Conservation (phyloP, 768 basidiomycete genomes). For the Galerina sulciceps region DNA sequence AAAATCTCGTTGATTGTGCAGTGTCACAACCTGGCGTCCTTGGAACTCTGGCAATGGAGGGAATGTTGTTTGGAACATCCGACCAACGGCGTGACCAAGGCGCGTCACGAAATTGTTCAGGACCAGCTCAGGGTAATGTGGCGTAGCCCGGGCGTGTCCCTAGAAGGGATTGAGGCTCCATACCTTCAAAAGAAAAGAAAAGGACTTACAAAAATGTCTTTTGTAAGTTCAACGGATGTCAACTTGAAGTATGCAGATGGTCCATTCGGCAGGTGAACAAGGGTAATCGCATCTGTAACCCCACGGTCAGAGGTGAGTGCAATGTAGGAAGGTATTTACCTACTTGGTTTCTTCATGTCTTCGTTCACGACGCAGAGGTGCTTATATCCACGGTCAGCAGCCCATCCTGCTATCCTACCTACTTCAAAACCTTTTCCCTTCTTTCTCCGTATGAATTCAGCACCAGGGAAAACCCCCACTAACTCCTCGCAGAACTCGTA, state of each 20-base stretch:
- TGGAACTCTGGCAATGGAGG: slow-evolving; percentile 95
- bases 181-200: neutral
- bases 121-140: slow-evolving; percentile 94
- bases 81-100: slow-evolving; percentile 90
- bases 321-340: slow-evolving; percentile 33
- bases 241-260: slow-evolving; percentile 97
- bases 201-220: slow-evolving; percentile 77
- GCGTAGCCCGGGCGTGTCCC: slow-evolving; percentile 92
- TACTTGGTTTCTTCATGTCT: slow-evolving; percentile 92
- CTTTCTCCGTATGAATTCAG: slow-evolving; percentile 84
- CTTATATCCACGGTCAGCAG: slow-evolving; percentile 84
- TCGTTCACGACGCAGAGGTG: slow-evolving; percentile 95
- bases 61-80: slow-evolving; percentile 96
- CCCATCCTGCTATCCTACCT: slow-evolving; percentile 92
- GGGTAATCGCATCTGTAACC: slow-evolving; percentile 83
- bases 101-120: slow-evolving; percentile 94
- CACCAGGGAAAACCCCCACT: slow-evolving; percentile 87
- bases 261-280: slow-evolving; percentile 88
- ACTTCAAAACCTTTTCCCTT: slow-evolving; percentile 91
- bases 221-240: slow-evolving; percentile 83
- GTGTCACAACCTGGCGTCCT: slow-evolving; percentile 94
- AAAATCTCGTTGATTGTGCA: slow-evolving; percentile 98
- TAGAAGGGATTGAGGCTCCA: slow-evolving; percentile 30
- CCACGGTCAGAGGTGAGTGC: slow-evolving; percentile 5
- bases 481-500: slow-evolving; percentile 95